These are phyloP conservation scores for Mortierella polycephala DNA, from an alignment of 371 early-diverging fungal genomes.

Conservation along the genomic window DNA sequence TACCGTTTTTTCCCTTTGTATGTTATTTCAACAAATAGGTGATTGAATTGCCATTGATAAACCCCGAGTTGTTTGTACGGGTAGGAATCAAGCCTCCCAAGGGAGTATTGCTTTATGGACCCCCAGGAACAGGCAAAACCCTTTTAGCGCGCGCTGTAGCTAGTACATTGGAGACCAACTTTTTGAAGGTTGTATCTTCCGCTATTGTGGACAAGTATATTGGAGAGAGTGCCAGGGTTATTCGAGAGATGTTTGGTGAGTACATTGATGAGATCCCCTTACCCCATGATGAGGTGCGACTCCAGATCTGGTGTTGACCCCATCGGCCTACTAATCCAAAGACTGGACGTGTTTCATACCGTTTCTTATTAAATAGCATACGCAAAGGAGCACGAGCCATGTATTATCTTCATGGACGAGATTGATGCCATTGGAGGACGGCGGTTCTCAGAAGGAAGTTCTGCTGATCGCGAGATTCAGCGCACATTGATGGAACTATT, in stretches of 20 bases:
- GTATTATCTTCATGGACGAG: conserved; percentile 99
- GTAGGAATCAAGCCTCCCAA: conserved; percentile 97
- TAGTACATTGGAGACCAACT: conserved; percentile 95
- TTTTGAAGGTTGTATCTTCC: conserved; percentile 96
- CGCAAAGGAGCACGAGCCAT: conserved; percentile 99
- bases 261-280: conserved; percentile 87
- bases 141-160: conserved; percentile 98
- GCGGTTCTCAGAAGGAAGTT: conserved; percentile 98
- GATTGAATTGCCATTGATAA: conserved; percentile 98
- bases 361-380: conserved; percentile 75
- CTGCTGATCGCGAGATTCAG: conserved; percentile 99
- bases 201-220: conserved; percentile 85
- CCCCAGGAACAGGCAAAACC: conserved; percentile 96
- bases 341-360: conserved; percentile 72
- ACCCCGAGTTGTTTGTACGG: conserved; percentile 98
- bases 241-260: conserved; percentile 98
- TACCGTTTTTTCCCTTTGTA: background rate
- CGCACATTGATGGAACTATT: conserved; percentile 99
- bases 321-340: too few species aligned
- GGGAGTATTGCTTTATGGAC: conserved; percentile 99
- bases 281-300: too few species aligned
- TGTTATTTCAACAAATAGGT: conserved; percentile 62
- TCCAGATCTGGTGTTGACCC: too few species aligned
- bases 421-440: conserved; percentile 99
- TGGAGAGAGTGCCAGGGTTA: conserved; percentile 97